Evolutionary conservation across 192 early-diverging fungal species (phyloP).

Genomic region (Backusella morwellensis): DNA sequence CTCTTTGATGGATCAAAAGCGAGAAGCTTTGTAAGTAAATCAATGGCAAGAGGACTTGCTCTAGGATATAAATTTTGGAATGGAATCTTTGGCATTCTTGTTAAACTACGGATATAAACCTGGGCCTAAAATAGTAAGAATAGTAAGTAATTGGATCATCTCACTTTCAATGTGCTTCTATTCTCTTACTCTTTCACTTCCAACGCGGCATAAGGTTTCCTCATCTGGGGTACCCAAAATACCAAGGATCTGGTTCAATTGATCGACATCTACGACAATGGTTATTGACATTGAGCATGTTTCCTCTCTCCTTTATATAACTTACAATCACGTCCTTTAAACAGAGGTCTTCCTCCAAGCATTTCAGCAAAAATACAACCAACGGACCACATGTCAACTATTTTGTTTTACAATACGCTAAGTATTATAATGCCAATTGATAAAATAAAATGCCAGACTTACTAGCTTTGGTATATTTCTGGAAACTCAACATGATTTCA

Average conservation of each 20-base stretch:
- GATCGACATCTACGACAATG: constrained; percentile 75
- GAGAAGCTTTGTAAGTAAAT: constrained; percentile 83
- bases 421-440: neutral
- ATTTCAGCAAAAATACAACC: constrained; percentile 99
- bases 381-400: constrained; percentile 96
- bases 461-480: constrained; percentile 98
- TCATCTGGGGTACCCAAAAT: constrained; percentile 97
- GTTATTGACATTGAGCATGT: neutral
- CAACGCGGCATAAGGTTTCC: constrained; percentile 80
- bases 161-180: neutral
- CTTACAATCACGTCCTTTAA: constrained; percentile 92
- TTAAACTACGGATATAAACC: constrained; percentile 91
- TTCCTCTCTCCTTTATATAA: neutral
- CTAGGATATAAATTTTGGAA: constrained; percentile 86
- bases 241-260: constrained; percentile 94
- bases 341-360: constrained; percentile 88
- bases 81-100: constrained; percentile 85
- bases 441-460: constrained; percentile 18
- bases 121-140: constrained; percentile 60
- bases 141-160: neutral
- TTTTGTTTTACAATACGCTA: neutral
- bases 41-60: constrained; percentile 62
- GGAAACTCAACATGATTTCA: constrained; percentile 97
- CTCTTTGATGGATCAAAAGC: constrained; percentile 91
- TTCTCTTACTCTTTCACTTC: constrained; percentile 77